A percentile compares a stretch with the other conserved stretches of the same genome.
Conservation (phyloP, 306 rosid genomes). For the Alnus glutinosa region DNA sequence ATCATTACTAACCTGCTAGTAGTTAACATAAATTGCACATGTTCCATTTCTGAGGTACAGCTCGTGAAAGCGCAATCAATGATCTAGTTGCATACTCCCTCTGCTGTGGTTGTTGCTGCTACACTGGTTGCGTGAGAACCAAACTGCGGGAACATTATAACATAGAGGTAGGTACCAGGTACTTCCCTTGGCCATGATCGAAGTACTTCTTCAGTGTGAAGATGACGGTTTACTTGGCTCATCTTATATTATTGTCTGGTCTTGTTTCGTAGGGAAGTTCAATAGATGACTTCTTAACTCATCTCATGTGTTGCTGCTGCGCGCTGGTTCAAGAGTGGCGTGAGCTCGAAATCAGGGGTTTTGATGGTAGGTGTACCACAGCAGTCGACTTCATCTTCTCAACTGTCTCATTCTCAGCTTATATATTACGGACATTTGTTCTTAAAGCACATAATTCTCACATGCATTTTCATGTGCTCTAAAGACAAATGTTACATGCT, state of each 20-base stretch:
- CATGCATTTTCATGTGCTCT: too few species aligned
- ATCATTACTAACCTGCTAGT: neutral
- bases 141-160: conserved; percentile 30
- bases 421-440: too few species aligned
- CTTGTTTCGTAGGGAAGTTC: conserved; percentile 31
- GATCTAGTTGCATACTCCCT: conserved; percentile 28
- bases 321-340: conserved; percentile 41
- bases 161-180: conserved; percentile 24
- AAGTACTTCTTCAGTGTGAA: neutral
- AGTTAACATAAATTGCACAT: neutral
- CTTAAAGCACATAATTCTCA: too few species aligned
- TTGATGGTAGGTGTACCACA: conserved; percentile 25
- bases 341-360: conserved; percentile 33
- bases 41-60: conserved; percentile 24
- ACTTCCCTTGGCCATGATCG: neutral
- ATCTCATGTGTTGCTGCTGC: conserved; percentile 46
- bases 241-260: neutral
- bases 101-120: conserved; percentile 38
- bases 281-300: conserved; percentile 38
- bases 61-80: conserved; percentile 31
- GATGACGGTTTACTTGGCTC: neutral
- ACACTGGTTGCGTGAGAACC: conserved; percentile 37
- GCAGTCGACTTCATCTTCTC: neutral
- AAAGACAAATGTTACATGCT: too few species aligned
- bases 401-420: neutral